Base-by-base conservation (phyloP, 2,329 filamentous ascomycete genomes). In the Teratosphaeriaceae sp. region DNA sequence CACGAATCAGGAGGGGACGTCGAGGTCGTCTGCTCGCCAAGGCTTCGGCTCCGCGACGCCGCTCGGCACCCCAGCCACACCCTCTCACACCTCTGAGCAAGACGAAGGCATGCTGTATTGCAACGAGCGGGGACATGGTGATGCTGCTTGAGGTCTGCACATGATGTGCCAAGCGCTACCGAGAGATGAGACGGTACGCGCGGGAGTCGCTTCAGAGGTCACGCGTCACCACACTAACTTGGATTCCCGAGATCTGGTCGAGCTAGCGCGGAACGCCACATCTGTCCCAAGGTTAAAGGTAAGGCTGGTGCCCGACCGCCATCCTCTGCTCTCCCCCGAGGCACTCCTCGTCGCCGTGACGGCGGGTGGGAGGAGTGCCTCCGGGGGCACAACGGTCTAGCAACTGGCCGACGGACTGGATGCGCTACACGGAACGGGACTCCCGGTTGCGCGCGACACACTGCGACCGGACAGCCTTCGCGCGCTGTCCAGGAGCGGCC, bases 301-400 rank as follows among this genome's bases (percentile, higher is more conserved):
- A 29, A 18, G 34, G 20, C 40, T 27, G 24, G 8, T 16, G 22
- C 4, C 41, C 20, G 15, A n/a, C 16, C 16, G 3, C 6, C 24
- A 16, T 43, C 21, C 16, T 5, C 6, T 20, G 16, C 16, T 5
- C 6, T 20, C 5, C 23, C 34, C 31, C 23, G 42, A 24, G 34
- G 42, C 42, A 20, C 42, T 40, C 34, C 36, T 44, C 42, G 40
- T 45, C 31, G 45, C 46, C 42, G 33, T 34, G 29, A 35, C 44
- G 19, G 38, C 30, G 26, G 30, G 22, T 18, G 34, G 39, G 47
- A 45, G 49, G 48, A 46, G 47, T 27, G 51, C 45, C 44, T 45
- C 50, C 48, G 20, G 24, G 38, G 37, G 30, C 19, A 24, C n/a
- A 2, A 39, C 8, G 37, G 30, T n/a, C 21, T 27, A 35, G 21